Evolutionary conservation across 306 rosid species (phyloP), one percentile per base, ranked within the genome.

Genomic region (Astragalus glycyphyllos): DNA sequence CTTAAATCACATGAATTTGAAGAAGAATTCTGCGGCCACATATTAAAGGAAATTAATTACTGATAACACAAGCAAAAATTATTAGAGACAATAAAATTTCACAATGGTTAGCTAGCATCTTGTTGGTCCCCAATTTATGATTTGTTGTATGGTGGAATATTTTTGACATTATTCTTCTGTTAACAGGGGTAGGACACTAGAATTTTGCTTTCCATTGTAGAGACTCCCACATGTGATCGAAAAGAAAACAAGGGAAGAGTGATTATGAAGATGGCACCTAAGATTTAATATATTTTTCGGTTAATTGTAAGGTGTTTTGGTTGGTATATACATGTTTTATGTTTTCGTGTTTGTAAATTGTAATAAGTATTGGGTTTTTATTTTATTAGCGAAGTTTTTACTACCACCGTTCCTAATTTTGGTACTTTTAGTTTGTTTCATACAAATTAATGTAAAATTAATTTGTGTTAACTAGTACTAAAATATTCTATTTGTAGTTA

Each of bases 101-200:
- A 53, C 32, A 53, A 8, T 3, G 12, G 42, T 26, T 4, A 65
- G 56, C 56, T 4, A 65, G 57, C 57, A 46, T 67, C 26, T 23
- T 12, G 41, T 40, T 68, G 40, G 63, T 68, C 63, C 74, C 41
- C 65, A 5, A 41, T 69, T 13, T 41, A 69, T n/a, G 11, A 55
- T 69, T 42, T 42, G 42, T 69, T 0, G 44, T 41, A 8, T 42
- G 23, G 11, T 42, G 10, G 44, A 42, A 50, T 5, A n/a, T 13
- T 56, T 56, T 69, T 69, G 54, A 26, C 65, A 11, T 4, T 42
- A 42, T 9, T 67, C 49, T 67, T 31, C 57, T 47, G 5, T 8
- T 3, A 26, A 20, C 4, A 37, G 11, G 13, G 29, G 15, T 29
- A 8, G 53, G 62, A 60, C 10, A 60, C 50, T 38, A 6, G 50